Base-by-base conservation (phyloP, 2,329 filamentous ascomycete species). In the Pseudocercospora pini-densiflorae region DNA sequence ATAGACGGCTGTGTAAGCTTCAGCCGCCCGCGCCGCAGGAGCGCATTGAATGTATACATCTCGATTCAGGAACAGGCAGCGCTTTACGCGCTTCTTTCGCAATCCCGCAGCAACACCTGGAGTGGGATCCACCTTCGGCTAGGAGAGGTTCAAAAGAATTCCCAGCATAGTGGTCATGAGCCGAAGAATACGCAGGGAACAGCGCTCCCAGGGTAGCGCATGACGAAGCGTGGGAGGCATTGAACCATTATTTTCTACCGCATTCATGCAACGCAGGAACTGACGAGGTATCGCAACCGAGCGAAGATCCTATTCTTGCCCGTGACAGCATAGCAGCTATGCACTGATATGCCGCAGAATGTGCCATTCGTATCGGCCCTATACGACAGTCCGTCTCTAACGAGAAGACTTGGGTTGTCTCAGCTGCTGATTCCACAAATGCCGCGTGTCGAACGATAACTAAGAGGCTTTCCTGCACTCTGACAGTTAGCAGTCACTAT, bases 171-270 rank as follows among this genome's bases (percentile, higher is more conserved):
- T 31, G 51, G 51, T n/a, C n/a, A 23, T 54, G 51, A 29, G 51
- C 51, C 24, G 23, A n/a, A 8, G 23, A 27, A 24, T 27, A n/a
- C 24, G 24, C 51, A 49, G 45, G 45, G 45, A 21, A 24, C 45
- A 21, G 8, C 54, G 12, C 27, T n/a, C 40, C 54, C n/a, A 36
- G 29, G 54, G 21, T 45, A n/a, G 21, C 33, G 16, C 21, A 59
- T 45, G 57, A 59, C 40, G 33, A 45, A 59, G 57, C 57, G 57
- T 59, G 57, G 55, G 57, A 59, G 57, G 21, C 16, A 54, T 24
- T 51, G 47, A 54, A 24, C 4, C 9, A 31, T 40, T 16, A 40
- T n/a, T 29, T 54, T 54, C 21, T 54, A 27, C 51, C 24, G 21
- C 51, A 24, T 54, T 31, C 51, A 54, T 53, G 49, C 49, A 53